Evolutionary conservation across 1,284 basidiomycete species (phyloP).

Genomic region (Leccinum brunneo-olivaceum): DNA sequence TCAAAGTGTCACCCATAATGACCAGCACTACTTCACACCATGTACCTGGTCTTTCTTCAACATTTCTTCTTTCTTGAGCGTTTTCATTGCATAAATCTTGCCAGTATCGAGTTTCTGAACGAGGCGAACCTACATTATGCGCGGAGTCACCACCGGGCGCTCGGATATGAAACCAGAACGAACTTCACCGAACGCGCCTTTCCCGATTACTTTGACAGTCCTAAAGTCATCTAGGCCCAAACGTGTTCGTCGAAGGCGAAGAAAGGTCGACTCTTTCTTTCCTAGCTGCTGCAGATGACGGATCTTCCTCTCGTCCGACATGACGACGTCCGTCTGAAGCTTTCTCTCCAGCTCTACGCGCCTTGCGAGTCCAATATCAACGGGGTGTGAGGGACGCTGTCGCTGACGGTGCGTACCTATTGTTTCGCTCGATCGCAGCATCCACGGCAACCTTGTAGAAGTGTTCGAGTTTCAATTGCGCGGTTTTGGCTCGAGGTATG

Average conservation of each 20-base stretch:
- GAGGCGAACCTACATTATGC: constrained; percentile 70
- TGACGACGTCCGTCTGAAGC: constrained; percentile 56
- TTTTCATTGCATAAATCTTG: constrained; percentile 99
- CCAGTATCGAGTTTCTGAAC: constrained; percentile 97
- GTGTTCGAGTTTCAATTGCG: constrained; percentile 87
- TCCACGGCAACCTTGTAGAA: constrained; percentile 91
- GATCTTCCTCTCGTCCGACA: constrained; percentile 72
- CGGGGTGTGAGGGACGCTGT: background rate
- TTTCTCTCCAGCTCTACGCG: constrained; percentile 81
- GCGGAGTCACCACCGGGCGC: constrained; percentile 51
- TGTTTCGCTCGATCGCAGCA: constrained; percentile 84
- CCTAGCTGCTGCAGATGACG: constrained; percentile 78
- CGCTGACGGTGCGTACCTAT: constrained; percentile 46
- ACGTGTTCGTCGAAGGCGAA: constrained; percentile 74
- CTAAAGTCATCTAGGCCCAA: constrained; percentile 85
- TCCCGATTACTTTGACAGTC: constrained; percentile 92
- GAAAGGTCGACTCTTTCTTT: constrained; percentile 78
- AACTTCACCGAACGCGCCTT: constrained; percentile 91
- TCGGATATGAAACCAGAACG: constrained; percentile 11
- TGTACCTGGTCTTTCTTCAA: constrained; percentile 95
- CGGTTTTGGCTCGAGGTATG: constrained; percentile 75
- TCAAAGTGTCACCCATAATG: constrained; percentile 27
- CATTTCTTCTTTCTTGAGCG: constrained; percentile 97
- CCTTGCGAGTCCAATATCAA: constrained; percentile 35
- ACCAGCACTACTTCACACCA: constrained; percentile 4